phyloP scores from a whole-genome alignment of 2,329 filamentous ascomycete species.

The Amylocarpus encephaloides region DNA sequence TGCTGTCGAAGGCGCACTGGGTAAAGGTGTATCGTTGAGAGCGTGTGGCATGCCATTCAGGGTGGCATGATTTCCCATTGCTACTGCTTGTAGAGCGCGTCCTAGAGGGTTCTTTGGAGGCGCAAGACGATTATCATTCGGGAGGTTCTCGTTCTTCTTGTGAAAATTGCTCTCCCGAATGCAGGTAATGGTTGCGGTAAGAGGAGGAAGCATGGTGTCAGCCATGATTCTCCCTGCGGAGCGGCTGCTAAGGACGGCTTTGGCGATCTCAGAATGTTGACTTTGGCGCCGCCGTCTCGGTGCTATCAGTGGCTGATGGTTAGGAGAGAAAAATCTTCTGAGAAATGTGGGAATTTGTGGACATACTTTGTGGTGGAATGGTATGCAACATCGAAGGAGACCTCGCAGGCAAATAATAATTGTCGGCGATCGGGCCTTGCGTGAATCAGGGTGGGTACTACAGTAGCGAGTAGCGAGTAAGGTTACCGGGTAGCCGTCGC shows the following conservation, averaged over 20 bases:
- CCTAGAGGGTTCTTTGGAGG: constrained; percentile 7
- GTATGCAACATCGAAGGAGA: no score
- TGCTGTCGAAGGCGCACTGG: constrained; percentile 27
- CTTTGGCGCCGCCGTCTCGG: background rate
- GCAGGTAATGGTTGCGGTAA: background rate
- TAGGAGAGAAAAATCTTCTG: no score
- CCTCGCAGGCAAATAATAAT: no score
- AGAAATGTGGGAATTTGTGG: no score
- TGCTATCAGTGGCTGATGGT: background rate
- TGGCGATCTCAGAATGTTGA: constrained; percentile 5
- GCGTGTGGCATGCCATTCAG: constrained; percentile 13
- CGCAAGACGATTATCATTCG: constrained; percentile 5
- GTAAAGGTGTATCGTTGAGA: constrained; percentile 20
- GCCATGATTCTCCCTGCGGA: constrained; percentile 3
- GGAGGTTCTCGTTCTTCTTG: background rate
- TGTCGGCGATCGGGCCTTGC: no score
- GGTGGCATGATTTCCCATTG: constrained; percentile 5
- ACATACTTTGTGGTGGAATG: no score
- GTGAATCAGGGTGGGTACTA: no score
- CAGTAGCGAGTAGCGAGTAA: no score
- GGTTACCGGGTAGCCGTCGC: no score
- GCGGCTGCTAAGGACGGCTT: constrained; percentile 2
- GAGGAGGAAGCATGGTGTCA: background rate
- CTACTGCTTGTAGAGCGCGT: constrained; percentile 6
- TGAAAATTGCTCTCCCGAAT: background rate